Evolutionary conservation across 257 asterid species (phyloP).

Genomic region (Solanum tarapatanum): DNA sequence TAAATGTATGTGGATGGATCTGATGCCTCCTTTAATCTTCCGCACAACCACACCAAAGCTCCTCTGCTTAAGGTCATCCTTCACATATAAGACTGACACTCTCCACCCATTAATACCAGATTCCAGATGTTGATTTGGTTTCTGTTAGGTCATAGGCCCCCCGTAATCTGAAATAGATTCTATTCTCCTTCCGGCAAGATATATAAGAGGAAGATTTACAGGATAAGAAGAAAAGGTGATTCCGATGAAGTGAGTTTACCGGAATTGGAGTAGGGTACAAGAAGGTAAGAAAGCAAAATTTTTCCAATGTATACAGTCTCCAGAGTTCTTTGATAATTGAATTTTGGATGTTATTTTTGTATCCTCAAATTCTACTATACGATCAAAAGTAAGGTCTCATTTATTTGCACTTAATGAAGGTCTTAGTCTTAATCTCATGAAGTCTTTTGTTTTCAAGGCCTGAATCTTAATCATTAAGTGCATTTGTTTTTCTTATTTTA

Average conservation of each 20-base stretch:
- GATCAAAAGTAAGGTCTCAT: background rate
- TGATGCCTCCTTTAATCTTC: background rate
- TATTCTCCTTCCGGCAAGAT: background rate
- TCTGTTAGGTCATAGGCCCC: background rate
- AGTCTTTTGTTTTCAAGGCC: background rate
- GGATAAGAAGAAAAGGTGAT: background rate
- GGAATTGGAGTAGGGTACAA: background rate
- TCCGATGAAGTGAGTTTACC: background rate
- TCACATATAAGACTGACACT: background rate
- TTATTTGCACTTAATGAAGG: background rate
- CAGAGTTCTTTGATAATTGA: background rate
- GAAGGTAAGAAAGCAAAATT: background rate
- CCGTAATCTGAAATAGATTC: background rate
- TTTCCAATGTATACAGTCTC: background rate
- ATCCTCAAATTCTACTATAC: background rate
- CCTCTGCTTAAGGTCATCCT: background rate
- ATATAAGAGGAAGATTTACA: background rate
- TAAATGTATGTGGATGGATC: background rate
- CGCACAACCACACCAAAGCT: background rate
- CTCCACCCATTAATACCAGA: background rate
- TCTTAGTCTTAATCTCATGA: background rate
- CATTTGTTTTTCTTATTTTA: background rate
- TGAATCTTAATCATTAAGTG: background rate
- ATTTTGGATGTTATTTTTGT: background rate
- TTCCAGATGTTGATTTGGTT: background rate